Conservation (phyloP, 2,329 filamentous ascomycete genomes). For the Phaeosphaeriaceae sp. region DNA sequence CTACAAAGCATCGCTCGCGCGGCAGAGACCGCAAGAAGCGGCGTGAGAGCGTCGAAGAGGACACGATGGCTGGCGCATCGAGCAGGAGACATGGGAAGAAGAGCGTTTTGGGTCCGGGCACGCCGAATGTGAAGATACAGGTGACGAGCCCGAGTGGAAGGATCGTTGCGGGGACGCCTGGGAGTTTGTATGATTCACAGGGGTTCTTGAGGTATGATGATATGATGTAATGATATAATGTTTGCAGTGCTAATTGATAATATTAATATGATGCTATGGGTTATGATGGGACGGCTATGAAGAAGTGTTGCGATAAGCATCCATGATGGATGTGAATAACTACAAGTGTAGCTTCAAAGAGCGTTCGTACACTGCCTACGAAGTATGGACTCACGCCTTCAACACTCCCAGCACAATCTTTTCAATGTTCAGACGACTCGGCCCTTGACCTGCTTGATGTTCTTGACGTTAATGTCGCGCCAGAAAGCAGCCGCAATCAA, state of each 20-base stretch:
- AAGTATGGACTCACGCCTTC: too few relatives aligned
- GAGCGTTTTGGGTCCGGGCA: conserved; percentile 24
- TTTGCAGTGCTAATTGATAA: not conserved
- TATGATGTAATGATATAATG: not conserved
- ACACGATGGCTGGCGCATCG: not conserved
- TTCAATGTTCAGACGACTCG: conserved; percentile 38
- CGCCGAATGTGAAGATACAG: conserved; percentile 36
- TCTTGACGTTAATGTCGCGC: conserved; percentile 42
- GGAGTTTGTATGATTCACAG: conserved; percentile 45
- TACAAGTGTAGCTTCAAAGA: too few relatives aligned
- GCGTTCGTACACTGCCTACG: not conserved
- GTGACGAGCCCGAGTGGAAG: conserved; percentile 18
- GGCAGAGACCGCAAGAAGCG: conserved; percentile 2
- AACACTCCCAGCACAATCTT: not conserved
- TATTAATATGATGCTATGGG: not conserved
- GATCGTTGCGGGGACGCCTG: conserved; percentile 26
- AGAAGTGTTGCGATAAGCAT: not conserved
- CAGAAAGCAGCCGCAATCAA: conserved; percentile 46
- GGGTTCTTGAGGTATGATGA: conserved; percentile 34
- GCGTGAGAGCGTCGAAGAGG: not conserved
- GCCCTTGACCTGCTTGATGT: conserved; percentile 55
- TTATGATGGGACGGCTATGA: not conserved
- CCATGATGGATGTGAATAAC: too few relatives aligned
- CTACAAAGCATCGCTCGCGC: not conserved
- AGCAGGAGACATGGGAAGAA: conserved; percentile 23